phyloP scores from a whole-genome alignment of 169 alveolate species.

The Cryptosporidium ubiquitum region DNA sequence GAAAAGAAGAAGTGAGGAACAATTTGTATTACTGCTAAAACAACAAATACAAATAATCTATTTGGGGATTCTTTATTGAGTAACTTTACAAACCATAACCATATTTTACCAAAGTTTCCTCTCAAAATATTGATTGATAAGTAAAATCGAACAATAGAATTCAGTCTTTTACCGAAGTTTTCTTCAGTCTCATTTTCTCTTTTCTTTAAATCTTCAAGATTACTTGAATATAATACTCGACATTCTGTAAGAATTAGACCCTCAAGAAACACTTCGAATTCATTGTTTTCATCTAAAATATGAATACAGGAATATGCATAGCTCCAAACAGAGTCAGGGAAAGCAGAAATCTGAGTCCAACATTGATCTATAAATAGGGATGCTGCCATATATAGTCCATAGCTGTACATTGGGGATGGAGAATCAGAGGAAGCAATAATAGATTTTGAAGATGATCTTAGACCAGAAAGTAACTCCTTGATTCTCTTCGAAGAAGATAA shows the following conservation, averaged over 20 bases:
- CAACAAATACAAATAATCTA: slow-evolving; percentile 2
- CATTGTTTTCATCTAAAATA: slow-evolving; percentile 21
- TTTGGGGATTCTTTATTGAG: slow-evolving; percentile 35
- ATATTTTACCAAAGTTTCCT: slow-evolving; percentile 32
- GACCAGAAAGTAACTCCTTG: slow-evolving; percentile 14
- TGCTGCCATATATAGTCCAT: slow-evolving; percentile 39
- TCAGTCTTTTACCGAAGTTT: slow-evolving; percentile 24
- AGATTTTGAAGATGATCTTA: not conserved
- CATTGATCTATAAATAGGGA: slow-evolving; percentile 46
- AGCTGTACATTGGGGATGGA: slow-evolving; percentile 22
- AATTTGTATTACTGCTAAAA: slow-evolving; percentile 18
- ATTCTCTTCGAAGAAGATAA: slow-evolving; percentile 49
- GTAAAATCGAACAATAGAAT: slow-evolving; percentile 40
- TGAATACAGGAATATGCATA: slow-evolving; percentile 52
- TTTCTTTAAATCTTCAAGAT: slow-evolving; percentile 8
- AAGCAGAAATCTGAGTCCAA: slow-evolving; percentile 56
- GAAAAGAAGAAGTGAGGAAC: slow-evolving; percentile 35
- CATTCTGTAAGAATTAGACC: slow-evolving; percentile 33
- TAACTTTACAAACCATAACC: slow-evolving; percentile 69
- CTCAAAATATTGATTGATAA: slow-evolving; percentile 40
- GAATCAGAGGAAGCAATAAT: not conserved
- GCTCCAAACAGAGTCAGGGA: slow-evolving; percentile 72
- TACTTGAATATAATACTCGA: slow-evolving; percentile 11
- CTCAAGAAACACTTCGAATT: slow-evolving; percentile 17
- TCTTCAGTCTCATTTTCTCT: slow-evolving; percentile 34